Evolutionary conservation across 2,329 filamentous ascomycete genomes (phyloP), one percentile per base, ranked within the genome.

Genomic region (Triangularia verruculosa): DNA sequence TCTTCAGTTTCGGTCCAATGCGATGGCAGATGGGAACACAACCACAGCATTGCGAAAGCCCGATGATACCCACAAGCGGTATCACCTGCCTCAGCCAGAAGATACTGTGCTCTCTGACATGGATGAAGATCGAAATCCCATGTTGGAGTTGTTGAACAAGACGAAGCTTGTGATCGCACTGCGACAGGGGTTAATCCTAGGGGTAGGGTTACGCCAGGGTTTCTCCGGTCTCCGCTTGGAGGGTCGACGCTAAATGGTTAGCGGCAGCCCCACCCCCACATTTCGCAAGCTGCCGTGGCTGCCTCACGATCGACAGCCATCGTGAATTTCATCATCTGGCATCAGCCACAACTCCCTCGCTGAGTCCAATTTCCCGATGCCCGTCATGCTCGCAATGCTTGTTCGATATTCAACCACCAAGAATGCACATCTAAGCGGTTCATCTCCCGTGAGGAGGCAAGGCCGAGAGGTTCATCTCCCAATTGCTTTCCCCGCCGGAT

Each of bases 201-300:
- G 59, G 54, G 32, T 22, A 54, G 51, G 54, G 54, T 58, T 54
- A 24, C 30, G 20, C 57, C 54, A 65, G 63, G 62, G 65, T 64
- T 65, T 67, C 63, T 65, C 60, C 57, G 62, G 54, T 47, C 39
- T 47, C 39, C n/a, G 39, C 39, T 47, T n/a, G n/a, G 39, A 20
- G 39, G n/a, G 39, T 47, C 5, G 7, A 47, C 39, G 30, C 39
- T 47, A 47, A 47, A 47, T 22, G n/a, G 32, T 64, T 66, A 61
- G 66, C 65, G 66, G 64, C 64, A 64, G 65, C 52, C 20, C 52
- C 56, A 58, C 39, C 30, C 56, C 30, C 17, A 30, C 24, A 34
- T 28, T 25, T 53, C 17, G 47, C 22, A 30, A 51, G 17, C 32
- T 61, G 54, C 59, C 43, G 20, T 17, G 28, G 17, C 32, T 61